Percentiles rank a stretch among this genome's conserved stretches.
Conservation (phyloP, 2,329 filamentous ascomycete species). For the Fusarium devonianum region DNA sequence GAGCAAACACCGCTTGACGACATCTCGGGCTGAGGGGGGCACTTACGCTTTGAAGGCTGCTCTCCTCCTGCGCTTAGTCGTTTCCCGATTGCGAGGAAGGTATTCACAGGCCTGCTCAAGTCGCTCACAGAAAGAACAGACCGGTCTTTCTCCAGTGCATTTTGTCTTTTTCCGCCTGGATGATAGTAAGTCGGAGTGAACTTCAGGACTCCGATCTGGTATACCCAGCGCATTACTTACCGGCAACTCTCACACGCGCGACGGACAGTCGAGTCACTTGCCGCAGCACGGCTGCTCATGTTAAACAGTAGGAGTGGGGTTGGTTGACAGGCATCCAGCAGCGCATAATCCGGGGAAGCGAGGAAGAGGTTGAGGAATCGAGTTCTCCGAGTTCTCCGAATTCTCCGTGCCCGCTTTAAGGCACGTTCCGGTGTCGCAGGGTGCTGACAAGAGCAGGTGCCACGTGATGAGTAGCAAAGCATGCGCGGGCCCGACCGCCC, state of each 20-base stretch:
- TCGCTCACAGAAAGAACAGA: slow-evolving; percentile 33
- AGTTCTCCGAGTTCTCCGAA: too few relatives aligned
- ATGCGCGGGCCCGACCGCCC: too few relatives aligned
- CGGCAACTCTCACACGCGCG: slow-evolving; percentile 28
- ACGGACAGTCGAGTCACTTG: slow-evolving; percentile 10
- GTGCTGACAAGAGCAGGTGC: too few relatives aligned
- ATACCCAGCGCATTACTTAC: slow-evolving; percentile 24
- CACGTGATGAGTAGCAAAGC: background rate
- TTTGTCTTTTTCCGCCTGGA: slow-evolving; percentile 34
- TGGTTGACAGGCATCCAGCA: background rate
- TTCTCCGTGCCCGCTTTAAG: slow-evolving; percentile 23
- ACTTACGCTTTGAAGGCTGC: slow-evolving; percentile 15
- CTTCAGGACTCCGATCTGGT: too few relatives aligned
- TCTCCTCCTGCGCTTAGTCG: slow-evolving; percentile 16
- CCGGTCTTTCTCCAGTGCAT: slow-evolving; percentile 31
- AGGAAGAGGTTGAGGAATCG: background rate
- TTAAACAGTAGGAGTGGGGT: background rate
- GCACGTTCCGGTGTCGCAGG: too few relatives aligned
- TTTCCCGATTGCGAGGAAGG: slow-evolving; percentile 22
- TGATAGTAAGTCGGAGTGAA: background rate
- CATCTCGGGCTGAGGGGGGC: too few relatives aligned
- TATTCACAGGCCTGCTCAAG: slow-evolving; percentile 29
- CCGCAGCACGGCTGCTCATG: slow-evolving; percentile 9
- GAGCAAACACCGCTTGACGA: background rate
- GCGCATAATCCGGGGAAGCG: background rate